phyloP scores from a whole-genome alignment of 2,329 filamentous ascomycete genomes.

The Fusarium sp. region DNA sequence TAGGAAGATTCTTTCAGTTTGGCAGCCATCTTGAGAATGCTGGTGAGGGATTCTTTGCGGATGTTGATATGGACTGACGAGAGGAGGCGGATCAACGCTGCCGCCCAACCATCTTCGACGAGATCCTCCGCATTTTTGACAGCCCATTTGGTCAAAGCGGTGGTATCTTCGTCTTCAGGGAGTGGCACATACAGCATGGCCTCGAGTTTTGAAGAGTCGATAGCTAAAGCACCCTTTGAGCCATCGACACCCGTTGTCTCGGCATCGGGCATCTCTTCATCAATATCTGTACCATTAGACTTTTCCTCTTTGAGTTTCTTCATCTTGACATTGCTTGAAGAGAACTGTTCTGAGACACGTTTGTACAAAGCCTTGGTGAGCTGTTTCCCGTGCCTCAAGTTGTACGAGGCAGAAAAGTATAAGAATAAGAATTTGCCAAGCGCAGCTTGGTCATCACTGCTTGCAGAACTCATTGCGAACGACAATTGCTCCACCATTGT shows the following conservation, averaged over 20 bases:
- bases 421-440: conserved; percentile 70
- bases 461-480: conserved; percentile 70
- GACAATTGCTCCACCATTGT: conserved; percentile 83
- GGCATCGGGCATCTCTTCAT: conserved; percentile 39
- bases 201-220: conserved; percentile 62
- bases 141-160: conserved; percentile 73
- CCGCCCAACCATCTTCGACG: conserved; percentile 80
- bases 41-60: conserved; percentile 80
- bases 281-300: conserved; percentile 18
- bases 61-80: conserved; percentile 81
- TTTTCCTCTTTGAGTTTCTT: conserved; percentile 39
- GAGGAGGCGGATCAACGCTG: conserved; percentile 79
- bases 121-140: conserved; percentile 83
- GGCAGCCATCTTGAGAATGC: conserved; percentile 74
- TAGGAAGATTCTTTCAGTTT: conserved; percentile 77
- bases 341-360: conserved; percentile 52
- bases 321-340: conserved; percentile 46
- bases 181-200: conserved; percentile 66
- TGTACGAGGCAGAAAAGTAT: conserved; percentile 67
- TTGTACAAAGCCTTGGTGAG: conserved; percentile 50
- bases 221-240: conserved; percentile 19
- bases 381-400: conserved; percentile 60
- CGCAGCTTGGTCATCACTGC: conserved; percentile 57
- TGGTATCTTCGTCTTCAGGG: conserved; percentile 62
- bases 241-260: conserved; percentile 9